These are phyloP conservation scores for Tribonema minus DNA, from an alignment of 108 stramenopile genomes.

Conservation along the genomic window DNA sequence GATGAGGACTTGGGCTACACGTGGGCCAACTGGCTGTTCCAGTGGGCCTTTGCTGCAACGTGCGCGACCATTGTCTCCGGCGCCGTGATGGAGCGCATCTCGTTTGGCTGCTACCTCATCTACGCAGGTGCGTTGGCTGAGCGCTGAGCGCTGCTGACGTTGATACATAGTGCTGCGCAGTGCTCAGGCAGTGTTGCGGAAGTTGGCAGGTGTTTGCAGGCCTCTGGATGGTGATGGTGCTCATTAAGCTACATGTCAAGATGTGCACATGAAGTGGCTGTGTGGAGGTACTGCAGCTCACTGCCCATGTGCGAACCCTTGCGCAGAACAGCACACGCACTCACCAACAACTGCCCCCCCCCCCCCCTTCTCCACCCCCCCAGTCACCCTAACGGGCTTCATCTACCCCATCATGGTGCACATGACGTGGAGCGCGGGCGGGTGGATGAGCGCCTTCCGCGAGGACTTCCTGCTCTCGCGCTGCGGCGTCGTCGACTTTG, in stretches of 20 bases:
- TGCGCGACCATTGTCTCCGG: slow-evolving; percentile 56
- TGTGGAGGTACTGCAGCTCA: no score
- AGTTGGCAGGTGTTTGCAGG: no score
- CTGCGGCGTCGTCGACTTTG: slow-evolving; percentile 2
- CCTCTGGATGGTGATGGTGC: no score
- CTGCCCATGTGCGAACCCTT: no score
- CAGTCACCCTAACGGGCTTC: slow-evolving; percentile 31
- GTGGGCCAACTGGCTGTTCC: slow-evolving; percentile 44
- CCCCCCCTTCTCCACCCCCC: no score
- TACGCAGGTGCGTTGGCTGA: slow-evolving; percentile 4
- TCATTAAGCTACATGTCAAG: no score
- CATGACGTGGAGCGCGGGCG: slow-evolving; percentile 16
- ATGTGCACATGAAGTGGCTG: no score
- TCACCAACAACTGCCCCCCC: background rate
- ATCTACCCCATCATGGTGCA: slow-evolving; percentile 43
- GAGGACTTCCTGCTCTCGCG: background rate
- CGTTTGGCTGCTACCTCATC: slow-evolving; percentile 43
- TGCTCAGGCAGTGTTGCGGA: no score
- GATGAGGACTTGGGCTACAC: background rate
- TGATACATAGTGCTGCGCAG: no score
- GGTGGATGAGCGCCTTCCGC: background rate
- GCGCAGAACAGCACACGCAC: background rate
- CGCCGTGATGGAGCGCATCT: slow-evolving; percentile 40
- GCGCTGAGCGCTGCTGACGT: no score
- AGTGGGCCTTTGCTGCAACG: slow-evolving; percentile 51